phyloP scores from a whole-genome alignment of 1,284 basidiomycete genomes.

The Veloboletus limbatus region DNA sequence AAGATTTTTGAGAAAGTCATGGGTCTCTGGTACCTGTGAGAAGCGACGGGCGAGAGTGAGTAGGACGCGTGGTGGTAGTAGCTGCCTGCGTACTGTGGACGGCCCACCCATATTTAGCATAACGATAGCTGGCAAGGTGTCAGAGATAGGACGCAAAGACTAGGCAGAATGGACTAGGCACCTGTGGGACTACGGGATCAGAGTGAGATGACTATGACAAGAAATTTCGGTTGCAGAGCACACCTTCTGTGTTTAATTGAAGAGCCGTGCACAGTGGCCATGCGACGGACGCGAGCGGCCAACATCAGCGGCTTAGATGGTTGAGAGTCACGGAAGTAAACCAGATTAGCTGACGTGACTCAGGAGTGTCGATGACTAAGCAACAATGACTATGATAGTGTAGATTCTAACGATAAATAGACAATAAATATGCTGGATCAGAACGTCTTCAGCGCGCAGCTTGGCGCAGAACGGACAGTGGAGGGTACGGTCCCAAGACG shows the following conservation, averaged over 20 bases:
- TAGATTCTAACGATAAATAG: constrained; percentile 7
- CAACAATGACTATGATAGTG: background rate
- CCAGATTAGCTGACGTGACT: too few species aligned
- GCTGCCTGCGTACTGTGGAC: constrained; percentile 64
- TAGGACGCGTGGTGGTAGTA: background rate
- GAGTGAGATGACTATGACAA: background rate
- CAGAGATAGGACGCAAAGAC: background rate
- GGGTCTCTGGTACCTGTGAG: constrained; percentile 75
- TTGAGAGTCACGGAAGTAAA: too few species aligned
- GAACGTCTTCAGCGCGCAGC: background rate
- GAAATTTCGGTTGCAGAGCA: constrained; percentile 1
- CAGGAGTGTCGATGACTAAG: constrained; percentile 19
- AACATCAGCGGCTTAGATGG: constrained; percentile 2
- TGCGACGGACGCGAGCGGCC: constrained; percentile 8
- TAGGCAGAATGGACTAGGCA: constrained; percentile 1
- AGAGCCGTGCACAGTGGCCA: constrained; percentile 26
- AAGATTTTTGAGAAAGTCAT: constrained; percentile 89
- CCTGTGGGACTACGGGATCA: constrained; percentile 30
- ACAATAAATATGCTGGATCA: constrained; percentile 4
- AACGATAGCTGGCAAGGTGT: constrained; percentile 65
- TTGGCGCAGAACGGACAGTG: constrained; percentile 15
- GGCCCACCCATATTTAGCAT: constrained; percentile 99
- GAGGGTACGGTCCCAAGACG: constrained; percentile 31
- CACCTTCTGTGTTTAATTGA: constrained; percentile 21
- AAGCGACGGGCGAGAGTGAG: constrained; percentile 7